These are phyloP conservation scores for Plectosphaerella sp. DNA, from an alignment of 2,329 filamentous ascomycete genomes.

Conservation along the genomic window DNA sequence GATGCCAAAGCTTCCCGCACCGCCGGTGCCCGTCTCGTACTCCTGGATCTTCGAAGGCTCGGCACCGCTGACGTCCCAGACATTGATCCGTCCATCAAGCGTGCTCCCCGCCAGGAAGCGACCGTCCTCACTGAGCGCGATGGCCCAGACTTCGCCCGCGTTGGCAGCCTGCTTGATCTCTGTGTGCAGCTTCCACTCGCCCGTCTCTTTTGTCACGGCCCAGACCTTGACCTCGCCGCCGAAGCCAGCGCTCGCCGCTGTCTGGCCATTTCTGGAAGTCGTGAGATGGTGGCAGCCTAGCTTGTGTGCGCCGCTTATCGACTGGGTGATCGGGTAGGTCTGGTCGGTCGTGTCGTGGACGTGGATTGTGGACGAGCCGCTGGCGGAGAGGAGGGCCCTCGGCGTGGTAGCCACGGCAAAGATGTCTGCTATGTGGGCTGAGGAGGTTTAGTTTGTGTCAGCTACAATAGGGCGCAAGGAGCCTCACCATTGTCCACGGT, in stretches of 20 bases:
- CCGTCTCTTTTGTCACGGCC: conserved; percentile 53
- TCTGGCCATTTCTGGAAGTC: conserved; percentile 62
- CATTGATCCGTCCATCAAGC: conserved; percentile 80
- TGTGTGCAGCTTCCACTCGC: conserved; percentile 47
- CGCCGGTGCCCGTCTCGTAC: conserved; percentile 70
- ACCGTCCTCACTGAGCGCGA: conserved; percentile 80
- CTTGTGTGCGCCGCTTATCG: conserved; percentile 73
- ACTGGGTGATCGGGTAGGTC: conserved; percentile 74
- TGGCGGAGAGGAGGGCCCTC: conserved; percentile 73
- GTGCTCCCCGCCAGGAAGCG: conserved; percentile 82
- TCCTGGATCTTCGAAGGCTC: conserved; percentile 65
- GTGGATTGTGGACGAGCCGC: conserved; percentile 77
- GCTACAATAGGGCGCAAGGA: neutral
- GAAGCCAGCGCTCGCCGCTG: conserved; percentile 82
- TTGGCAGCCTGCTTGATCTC: conserved; percentile 45
- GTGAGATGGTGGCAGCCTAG: conserved; percentile 89
- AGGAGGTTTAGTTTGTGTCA: conserved; percentile 1
- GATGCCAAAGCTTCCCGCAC: conserved; percentile 83
- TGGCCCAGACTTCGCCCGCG: conserved; percentile 77
- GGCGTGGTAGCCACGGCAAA: conserved; percentile 76
- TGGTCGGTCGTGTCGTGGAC: conserved; percentile 70
- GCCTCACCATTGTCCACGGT: conserved; percentile 77
- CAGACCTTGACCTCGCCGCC: conserved; percentile 85
- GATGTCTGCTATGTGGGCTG: conserved; percentile 80
- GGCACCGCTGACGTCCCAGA: conserved; percentile 67